Conservation (phyloP, 2,329 filamentous ascomycete species). For the Endoconidiophora laricicola region DNA sequence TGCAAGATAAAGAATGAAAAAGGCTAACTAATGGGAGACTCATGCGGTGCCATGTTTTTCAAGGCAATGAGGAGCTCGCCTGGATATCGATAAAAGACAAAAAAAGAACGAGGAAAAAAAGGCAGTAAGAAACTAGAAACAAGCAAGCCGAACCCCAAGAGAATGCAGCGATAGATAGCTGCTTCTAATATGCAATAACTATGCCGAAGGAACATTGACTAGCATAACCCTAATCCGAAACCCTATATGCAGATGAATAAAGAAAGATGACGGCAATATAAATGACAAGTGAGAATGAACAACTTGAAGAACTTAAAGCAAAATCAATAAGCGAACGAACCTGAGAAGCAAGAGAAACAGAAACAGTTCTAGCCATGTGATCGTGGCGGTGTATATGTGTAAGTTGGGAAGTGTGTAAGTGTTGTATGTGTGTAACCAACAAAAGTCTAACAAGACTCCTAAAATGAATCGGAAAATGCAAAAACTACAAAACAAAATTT, state of each 20-base stretch:
- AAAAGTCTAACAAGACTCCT: background rate
- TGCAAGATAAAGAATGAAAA: background rate
- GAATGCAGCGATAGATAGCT: background rate
- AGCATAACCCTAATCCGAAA: no score
- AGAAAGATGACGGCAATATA: background rate
- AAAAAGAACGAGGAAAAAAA: conserved; percentile 1
- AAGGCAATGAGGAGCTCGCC: background rate
- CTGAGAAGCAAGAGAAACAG: background rate
- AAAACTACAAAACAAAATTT: background rate
- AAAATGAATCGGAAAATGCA: background rate
- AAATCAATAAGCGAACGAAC: background rate
- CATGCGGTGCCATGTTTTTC: background rate
- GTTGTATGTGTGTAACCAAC: no score
- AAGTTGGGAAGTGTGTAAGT: no score
- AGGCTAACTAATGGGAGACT: conserved; percentile 7
- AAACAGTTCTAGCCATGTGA: background rate
- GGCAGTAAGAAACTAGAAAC: background rate
- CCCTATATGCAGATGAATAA: no score
- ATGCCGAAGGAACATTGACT: background rate
- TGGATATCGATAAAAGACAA: conserved; percentile 9
- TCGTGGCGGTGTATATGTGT: no score
- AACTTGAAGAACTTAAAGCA: background rate
- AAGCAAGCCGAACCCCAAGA: conserved; percentile 1
- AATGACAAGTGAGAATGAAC: background rate
- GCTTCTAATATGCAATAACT: background rate